These are phyloP conservation scores for Furcasterigmium furcatum DNA, from an alignment of 2,329 filamentous ascomycete species.

Conservation along the genomic window DNA sequence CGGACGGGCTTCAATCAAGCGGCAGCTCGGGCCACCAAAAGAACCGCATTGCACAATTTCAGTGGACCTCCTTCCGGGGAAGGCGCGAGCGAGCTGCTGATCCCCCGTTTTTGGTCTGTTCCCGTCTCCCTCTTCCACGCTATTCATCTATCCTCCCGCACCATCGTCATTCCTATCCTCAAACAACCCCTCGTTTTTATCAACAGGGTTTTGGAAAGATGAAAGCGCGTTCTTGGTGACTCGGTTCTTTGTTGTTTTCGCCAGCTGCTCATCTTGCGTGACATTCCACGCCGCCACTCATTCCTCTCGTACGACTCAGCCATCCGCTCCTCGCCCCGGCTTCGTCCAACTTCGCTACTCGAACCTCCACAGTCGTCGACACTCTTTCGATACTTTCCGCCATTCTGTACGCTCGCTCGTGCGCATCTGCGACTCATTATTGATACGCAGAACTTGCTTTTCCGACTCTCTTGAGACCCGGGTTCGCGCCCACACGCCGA, in stretches of 20 bases:
- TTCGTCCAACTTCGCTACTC: not conserved
- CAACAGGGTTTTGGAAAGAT: no score
- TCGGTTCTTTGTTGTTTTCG: not conserved
- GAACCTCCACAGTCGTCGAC: not conserved
- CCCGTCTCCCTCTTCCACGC: not conserved
- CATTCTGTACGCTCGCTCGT: not conserved
- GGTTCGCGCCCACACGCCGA: constrained; percentile 1
- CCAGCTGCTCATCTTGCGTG: not conserved
- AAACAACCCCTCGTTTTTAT: not conserved
- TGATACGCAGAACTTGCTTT: constrained; percentile 1
- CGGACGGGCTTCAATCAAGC: no score
- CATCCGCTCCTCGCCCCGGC: not conserved
- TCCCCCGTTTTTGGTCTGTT: no score
- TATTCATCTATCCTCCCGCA: not conserved
- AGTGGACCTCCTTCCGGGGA: no score
- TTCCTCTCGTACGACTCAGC: not conserved
- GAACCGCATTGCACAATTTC: no score
- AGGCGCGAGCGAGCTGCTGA: no score
- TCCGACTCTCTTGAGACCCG: constrained; percentile 1
- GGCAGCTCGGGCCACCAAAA: no score
- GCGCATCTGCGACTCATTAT: not conserved
- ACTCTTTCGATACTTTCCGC: no score
- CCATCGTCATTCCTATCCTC: not conserved
- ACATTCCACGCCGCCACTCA: constrained; percentile 3
- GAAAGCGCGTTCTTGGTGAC: no score